Percentiles rank a stretch among this genome's conserved stretches.
Evolutionary conservation across 2,329 filamentous ascomycete species (phyloP).

Genomic region (Nemania bipapillata): DNA sequence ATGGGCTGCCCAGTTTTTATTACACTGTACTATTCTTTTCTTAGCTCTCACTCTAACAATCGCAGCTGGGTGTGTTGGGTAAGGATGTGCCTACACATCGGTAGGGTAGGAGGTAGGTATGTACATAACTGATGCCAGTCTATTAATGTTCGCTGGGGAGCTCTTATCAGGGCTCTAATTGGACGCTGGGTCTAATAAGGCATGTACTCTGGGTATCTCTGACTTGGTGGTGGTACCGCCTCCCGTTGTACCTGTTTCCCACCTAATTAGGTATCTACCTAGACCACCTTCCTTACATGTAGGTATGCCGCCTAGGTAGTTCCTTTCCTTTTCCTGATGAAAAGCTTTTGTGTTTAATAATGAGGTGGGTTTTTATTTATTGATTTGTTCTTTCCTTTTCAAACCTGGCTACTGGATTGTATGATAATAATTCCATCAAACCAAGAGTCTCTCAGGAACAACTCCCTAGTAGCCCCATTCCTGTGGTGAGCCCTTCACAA

Average conservation of each 20-base stretch:
- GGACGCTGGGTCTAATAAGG: neutral
- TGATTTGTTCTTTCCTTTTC: neutral
- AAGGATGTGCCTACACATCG: neutral
- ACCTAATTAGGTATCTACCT: too few relatives aligned
- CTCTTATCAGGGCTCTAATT: neutral
- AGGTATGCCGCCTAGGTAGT: neutral
- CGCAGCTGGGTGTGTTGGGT: neutral
- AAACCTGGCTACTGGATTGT: neutral
- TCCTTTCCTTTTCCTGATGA: neutral
- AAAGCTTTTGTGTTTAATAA: neutral
- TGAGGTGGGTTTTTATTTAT: too few relatives aligned
- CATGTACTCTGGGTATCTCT: neutral
- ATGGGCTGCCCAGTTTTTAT: neutral
- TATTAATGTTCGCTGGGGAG: neutral
- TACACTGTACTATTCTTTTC: slow-evolving; percentile 19
- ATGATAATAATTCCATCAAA: neutral
- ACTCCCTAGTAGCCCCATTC: neutral
- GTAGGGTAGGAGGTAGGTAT: neutral
- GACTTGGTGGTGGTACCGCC: slow-evolving; percentile 3
- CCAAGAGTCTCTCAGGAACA: neutral
- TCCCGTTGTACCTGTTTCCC: slow-evolving; percentile 1
- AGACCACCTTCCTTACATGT: neutral
- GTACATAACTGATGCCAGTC: neutral
- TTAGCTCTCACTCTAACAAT: neutral
- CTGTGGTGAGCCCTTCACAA: neutral